Conservation (phyloP, 2,329 filamentous ascomycete genomes). For the Paecilomyces fulvus region DNA sequence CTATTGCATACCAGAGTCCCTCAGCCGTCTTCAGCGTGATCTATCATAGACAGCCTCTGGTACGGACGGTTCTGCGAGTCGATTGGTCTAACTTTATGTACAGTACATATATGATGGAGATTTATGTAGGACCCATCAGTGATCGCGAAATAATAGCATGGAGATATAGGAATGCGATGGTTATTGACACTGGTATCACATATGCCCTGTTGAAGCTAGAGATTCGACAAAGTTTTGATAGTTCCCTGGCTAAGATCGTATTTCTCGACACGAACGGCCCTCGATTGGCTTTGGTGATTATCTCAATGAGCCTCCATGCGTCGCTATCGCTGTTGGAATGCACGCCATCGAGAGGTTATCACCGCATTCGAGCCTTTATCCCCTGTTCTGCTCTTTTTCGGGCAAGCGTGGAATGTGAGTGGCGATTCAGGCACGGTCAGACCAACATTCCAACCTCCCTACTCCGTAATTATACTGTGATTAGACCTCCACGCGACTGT, state of each 20-base stretch:
- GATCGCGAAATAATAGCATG: background rate
- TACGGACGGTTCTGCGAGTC: background rate
- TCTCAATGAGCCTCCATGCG: background rate
- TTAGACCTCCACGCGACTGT: background rate
- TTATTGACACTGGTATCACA: background rate
- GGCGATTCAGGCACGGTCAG: background rate
- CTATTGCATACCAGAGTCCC: slow-evolving; percentile 8
- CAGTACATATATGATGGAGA: background rate
- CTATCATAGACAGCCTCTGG: background rate
- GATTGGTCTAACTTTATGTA: background rate
- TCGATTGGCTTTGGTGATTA: background rate
- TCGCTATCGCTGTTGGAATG: background rate
- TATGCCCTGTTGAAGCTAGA: background rate
- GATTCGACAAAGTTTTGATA: background rate
- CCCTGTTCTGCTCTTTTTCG: background rate
- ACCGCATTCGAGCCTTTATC: background rate
- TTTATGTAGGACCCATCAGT: background rate
- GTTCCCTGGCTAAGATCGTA: background rate
- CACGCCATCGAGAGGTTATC: background rate
- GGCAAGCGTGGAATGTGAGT: background rate
- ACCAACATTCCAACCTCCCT: background rate
- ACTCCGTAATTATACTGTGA: background rate
- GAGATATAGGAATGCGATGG: background rate
- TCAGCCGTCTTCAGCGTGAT: slow-evolving; percentile 9
- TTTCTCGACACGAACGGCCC: background rate